A percentile compares a stretch with the other conserved stretches of the same genome.
Conservation (phyloP, 768 basidiomycete genomes). For the Pleurotus pulmonarius region DNA sequence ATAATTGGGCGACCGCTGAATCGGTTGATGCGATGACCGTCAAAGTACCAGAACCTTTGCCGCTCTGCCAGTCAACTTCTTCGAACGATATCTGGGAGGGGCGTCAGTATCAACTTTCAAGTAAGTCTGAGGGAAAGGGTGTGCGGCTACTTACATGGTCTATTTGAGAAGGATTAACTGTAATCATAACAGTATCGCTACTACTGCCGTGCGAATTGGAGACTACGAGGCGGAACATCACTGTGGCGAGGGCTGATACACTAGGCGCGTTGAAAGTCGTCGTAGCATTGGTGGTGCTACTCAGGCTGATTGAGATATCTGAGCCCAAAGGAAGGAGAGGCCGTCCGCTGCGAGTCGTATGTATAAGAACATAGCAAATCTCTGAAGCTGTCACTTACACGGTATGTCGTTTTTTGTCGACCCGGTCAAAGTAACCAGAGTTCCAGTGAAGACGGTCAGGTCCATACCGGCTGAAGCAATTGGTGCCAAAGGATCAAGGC, state of each 20-base stretch:
- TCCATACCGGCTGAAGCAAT: constrained; percentile 10
- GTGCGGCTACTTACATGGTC: constrained; percentile 8
- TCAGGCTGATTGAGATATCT: constrained; percentile 5
- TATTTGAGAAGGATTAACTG: constrained; percentile 10
- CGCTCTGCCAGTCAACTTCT: constrained; percentile 14
- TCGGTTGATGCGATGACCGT: constrained; percentile 15
- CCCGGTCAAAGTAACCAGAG: constrained; percentile 8
- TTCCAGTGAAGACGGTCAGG: constrained; percentile 9
- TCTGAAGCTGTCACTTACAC: background rate
- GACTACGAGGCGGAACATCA: constrained; percentile 6
- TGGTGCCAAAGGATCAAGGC: constrained; percentile 9
- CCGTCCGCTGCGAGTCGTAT: background rate
- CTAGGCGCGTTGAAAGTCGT: constrained; percentile 11
- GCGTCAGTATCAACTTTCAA: background rate
- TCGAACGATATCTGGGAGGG: constrained; percentile 13
- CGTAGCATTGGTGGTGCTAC: constrained; percentile 1
- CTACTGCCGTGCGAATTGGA: constrained; percentile 3
- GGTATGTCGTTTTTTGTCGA: constrained; percentile 4
- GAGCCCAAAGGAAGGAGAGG: constrained; percentile 11
- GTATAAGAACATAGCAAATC: background rate
- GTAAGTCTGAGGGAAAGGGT: background rate
- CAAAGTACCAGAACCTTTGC: constrained; percentile 13
- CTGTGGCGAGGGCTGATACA: constrained; percentile 3
- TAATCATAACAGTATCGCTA: constrained; percentile 9
- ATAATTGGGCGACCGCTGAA: constrained; percentile 6